A percentile compares a stretch with the other conserved stretches of the same genome.
Conservation (phyloP, 495 filamentous ascomycete genomes). For the Annulohypoxylon maeteangense region DNA sequence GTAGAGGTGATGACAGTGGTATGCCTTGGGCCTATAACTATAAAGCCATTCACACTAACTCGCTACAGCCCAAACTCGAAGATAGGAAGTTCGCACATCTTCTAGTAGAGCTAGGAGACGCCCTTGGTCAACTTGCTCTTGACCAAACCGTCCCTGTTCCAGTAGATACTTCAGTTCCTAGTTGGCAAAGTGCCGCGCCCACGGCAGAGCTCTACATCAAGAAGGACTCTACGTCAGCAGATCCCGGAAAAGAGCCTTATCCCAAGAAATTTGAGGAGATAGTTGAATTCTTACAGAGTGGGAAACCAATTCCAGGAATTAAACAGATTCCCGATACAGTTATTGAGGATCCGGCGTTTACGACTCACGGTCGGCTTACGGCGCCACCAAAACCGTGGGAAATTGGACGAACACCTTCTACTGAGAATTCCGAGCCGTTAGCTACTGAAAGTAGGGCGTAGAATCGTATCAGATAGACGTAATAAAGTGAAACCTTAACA, state of each 20-base stretch:
- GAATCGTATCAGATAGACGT: slow-evolving; percentile 4
- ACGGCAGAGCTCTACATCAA: slow-evolving; percentile 55
- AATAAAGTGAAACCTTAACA: slow-evolving; percentile 7
- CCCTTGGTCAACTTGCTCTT: slow-evolving; percentile 33
- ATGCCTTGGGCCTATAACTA: not conserved
- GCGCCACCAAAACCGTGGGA: slow-evolving; percentile 83
- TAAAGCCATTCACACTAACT: slow-evolving; percentile 1
- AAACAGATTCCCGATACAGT: slow-evolving; percentile 88
- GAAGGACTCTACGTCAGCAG: slow-evolving; percentile 33
- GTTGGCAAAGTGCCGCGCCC: slow-evolving; percentile 57
- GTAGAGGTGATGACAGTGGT: slow-evolving; percentile 38
- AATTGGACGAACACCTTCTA: slow-evolving; percentile 41
- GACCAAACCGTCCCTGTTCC: slow-evolving; percentile 22
- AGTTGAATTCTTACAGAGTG: slow-evolving; percentile 85
- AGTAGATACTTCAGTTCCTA: slow-evolving; percentile 44
- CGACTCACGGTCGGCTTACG: slow-evolving; percentile 60
- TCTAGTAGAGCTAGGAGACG: slow-evolving; percentile 41
- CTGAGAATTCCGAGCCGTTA: not conserved
- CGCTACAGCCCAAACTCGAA: slow-evolving; percentile 34
- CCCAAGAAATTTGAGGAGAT: slow-evolving; percentile 90
- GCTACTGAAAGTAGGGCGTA: slow-evolving; percentile 1
- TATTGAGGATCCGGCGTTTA: slow-evolving; percentile 63
- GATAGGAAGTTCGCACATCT: slow-evolving; percentile 45
- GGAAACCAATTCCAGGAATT: slow-evolving; percentile 88
- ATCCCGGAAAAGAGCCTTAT: slow-evolving; percentile 68